A percentile compares a stretch with the other conserved stretches of the same genome.
These are phyloP conservation scores for Leishmania major DNA, from an alignment of 208 protist species.

Conservation along the genomic window DNA sequence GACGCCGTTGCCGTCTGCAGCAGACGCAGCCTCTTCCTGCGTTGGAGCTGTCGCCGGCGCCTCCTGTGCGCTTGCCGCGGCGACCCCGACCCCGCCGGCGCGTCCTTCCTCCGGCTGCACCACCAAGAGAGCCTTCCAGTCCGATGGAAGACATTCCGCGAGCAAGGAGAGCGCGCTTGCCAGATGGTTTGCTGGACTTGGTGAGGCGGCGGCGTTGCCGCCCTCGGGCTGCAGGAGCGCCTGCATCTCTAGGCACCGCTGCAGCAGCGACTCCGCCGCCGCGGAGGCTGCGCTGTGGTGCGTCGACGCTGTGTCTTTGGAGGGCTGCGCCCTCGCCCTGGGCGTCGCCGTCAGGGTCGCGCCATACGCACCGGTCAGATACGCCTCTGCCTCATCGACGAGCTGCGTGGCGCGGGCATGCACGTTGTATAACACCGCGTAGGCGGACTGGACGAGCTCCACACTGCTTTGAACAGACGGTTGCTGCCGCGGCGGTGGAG, in stretches of 20 bases:
- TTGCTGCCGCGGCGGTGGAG: background rate
- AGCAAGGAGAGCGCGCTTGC: constrained; percentile 5
- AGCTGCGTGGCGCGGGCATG: constrained; percentile 12
- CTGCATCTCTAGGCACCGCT: constrained; percentile 16
- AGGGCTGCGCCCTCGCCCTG: background rate
- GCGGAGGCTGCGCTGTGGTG: background rate
- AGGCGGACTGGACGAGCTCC: constrained; percentile 3
- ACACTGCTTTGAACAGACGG: background rate
- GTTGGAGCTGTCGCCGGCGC: background rate
- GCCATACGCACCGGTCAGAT: constrained; percentile 4
- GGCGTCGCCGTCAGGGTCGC: background rate
- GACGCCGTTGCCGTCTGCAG: background rate
- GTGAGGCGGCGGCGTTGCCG: background rate
- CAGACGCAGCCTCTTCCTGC: background rate
- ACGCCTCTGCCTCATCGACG: constrained; percentile 1
- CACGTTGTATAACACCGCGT: constrained; percentile 6
- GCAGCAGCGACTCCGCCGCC: constrained; percentile 10
- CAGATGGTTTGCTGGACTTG: background rate
- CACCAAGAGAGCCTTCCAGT: constrained; percentile 6
- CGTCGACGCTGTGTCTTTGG: background rate
- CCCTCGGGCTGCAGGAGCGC: background rate
- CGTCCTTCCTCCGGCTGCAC: background rate
- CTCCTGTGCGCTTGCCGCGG: background rate
- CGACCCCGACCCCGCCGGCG: background rate
- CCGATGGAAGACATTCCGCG: background rate